Conservation (phyloP, 257 asterid species). For the Avicennia marina region DNA sequence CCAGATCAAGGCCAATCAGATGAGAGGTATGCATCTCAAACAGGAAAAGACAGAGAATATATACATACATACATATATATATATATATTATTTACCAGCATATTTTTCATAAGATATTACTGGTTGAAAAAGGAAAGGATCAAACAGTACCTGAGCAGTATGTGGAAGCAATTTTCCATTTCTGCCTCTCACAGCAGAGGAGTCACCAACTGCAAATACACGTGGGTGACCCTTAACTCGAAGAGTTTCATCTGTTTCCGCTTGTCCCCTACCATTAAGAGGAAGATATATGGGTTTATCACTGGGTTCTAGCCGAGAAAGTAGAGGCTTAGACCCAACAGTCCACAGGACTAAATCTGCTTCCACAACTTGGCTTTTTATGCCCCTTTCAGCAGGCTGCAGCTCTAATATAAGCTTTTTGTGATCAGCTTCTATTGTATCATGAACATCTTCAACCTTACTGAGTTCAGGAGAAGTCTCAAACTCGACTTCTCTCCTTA, state of each 20-base stretch:
- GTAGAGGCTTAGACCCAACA: conserved; percentile 78
- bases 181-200: conserved; percentile 74
- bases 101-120: conserved; percentile 5
- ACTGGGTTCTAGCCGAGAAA: conserved; percentile 47
- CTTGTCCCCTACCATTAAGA: conserved; percentile 86
- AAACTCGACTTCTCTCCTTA: conserved; percentile 38
- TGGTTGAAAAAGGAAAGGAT: conserved; percentile 9
- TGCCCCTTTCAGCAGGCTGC: conserved; percentile 78
- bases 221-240: conserved; percentile 94
- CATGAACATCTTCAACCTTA: conserved; percentile 24
- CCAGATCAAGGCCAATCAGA: conserved; percentile 15
- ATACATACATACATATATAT: not conserved
- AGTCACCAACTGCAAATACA: conserved; percentile 90
- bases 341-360: conserved; percentile 94
- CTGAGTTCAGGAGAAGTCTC: conserved; percentile 24
- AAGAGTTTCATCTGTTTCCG: conserved; percentile 97
- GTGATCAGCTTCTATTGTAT: conserved; percentile 26
- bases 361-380: conserved; percentile 40
- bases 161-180: conserved; percentile 82
- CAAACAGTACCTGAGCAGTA: conserved; percentile 78
- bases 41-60: not conserved
- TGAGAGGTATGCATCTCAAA: not conserved
- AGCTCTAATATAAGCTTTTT: conserved; percentile 56
- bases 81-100: not conserved
- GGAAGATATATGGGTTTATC: conserved; percentile 58